These are phyloP conservation scores for Talaromyces sp. DNA, from an alignment of 2,329 filamentous ascomycete genomes.

Conservation along the genomic window DNA sequence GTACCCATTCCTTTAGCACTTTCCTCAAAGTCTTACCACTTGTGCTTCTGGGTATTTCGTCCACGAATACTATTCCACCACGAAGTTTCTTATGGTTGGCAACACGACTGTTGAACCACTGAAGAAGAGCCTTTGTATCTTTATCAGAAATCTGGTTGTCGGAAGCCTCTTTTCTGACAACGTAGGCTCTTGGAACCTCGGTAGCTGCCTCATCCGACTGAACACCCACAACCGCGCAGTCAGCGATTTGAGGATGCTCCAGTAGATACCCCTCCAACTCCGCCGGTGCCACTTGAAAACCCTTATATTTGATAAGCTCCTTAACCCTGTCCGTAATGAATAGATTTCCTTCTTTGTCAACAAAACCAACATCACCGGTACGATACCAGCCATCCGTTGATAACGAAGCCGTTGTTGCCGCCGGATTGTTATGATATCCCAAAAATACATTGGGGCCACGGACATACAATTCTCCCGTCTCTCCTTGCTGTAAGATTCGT, in stretches of 20 bases:
- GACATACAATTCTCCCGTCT: constrained; percentile 44
- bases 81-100: constrained; percentile 38
- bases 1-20: neutral
- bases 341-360: constrained; percentile 33
- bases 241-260: constrained; percentile 37
- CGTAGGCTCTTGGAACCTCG: constrained; percentile 41
- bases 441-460: constrained; percentile 45
- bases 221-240: constrained; percentile 34
- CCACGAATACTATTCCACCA: constrained; percentile 4
- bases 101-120: constrained; percentile 22
- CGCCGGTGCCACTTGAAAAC: constrained; percentile 40
- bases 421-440: constrained; percentile 43
- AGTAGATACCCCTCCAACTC: constrained; percentile 40
- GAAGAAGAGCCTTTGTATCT: neutral
- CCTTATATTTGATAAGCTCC: constrained; percentile 45
- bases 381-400: constrained; percentile 43
- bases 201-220: constrained; percentile 30
- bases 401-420: constrained; percentile 39
- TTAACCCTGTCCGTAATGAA: constrained; percentile 42
- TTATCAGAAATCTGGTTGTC: neutral
- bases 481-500: constrained; percentile 31
- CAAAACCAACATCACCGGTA: constrained; percentile 46
- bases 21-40: neutral
- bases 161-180: constrained; percentile 22
- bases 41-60: neutral